phyloP scores from a whole-genome alignment of 2,329 filamentous ascomycete genomes.

The Neofusicoccum kwambonambiense region DNA sequence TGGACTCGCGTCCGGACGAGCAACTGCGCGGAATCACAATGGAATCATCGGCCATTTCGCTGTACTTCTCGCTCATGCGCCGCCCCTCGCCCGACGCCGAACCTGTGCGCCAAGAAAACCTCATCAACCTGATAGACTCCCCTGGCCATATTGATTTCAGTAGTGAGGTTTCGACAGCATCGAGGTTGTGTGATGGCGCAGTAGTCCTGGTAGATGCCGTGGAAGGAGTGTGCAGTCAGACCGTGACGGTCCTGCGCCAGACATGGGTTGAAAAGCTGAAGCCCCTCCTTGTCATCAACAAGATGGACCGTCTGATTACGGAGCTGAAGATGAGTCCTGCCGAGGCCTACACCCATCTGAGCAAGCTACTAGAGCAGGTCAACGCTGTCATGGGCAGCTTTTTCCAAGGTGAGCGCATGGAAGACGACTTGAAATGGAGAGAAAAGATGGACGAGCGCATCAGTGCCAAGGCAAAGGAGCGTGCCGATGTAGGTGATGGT shows the following conservation, averaged over 20 bases:
- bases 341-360: constrained; percentile 88
- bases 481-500: constrained; percentile 46
- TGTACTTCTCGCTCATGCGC: constrained; percentile 90
- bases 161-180: constrained; percentile 95
- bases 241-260: constrained; percentile 91
- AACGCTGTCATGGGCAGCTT: constrained; percentile 97
- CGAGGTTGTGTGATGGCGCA: constrained; percentile 88
- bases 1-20: constrained; percentile 94
- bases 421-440: constrained; percentile 94
- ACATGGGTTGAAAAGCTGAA: constrained; percentile 95
- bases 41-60: constrained; percentile 96
- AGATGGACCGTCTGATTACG: constrained; percentile 92
- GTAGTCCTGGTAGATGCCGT: constrained; percentile 94
- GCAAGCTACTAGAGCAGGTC: constrained; percentile 87
- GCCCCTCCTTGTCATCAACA: constrained; percentile 93
- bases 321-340: constrained; percentile 90
- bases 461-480: constrained; percentile 62
- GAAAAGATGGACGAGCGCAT: constrained; percentile 87
- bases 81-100: constrained; percentile 65
- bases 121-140: constrained; percentile 97
- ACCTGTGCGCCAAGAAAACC: constrained; percentile 79
- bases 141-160: constrained; percentile 98
- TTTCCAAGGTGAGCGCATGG: constrained; percentile 97
- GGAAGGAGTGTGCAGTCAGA: constrained; percentile 97
- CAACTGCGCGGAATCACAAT: constrained; percentile 98